phyloP scores from a whole-genome alignment of 2,329 filamentous ascomycete species.

The Fusarium sp. region DNA sequence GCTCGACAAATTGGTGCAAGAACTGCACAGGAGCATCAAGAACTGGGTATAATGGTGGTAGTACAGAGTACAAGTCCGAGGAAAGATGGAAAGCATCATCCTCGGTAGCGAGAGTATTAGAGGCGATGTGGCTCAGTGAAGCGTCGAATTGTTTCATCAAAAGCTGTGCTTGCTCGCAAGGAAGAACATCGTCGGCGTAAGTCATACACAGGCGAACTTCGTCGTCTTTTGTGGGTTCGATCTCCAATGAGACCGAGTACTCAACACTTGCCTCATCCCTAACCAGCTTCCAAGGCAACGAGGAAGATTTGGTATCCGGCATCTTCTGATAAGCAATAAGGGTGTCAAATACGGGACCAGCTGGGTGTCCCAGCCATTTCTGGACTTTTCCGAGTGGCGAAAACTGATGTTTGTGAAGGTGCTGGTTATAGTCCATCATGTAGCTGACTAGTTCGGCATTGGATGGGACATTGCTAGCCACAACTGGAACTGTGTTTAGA shows the following conservation, averaged over 20 bases:
- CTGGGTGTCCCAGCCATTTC: constrained; percentile 74
- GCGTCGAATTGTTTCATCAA: constrained; percentile 79
- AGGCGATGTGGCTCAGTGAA: constrained; percentile 70
- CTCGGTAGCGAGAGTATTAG: constrained; percentile 58
- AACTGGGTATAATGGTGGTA: constrained; percentile 68
- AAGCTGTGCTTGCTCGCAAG: constrained; percentile 73
- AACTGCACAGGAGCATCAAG: constrained; percentile 70
- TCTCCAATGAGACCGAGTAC: constrained; percentile 84
- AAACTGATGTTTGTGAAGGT: constrained; percentile 77
- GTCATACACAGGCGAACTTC: constrained; percentile 74
- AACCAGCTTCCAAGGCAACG: constrained; percentile 67
- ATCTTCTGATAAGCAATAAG: constrained; percentile 84
- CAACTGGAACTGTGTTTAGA: constrained; percentile 82
- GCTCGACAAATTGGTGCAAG: constrained; percentile 84
- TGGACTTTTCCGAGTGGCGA: constrained; percentile 79
- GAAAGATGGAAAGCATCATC: constrained; percentile 52
- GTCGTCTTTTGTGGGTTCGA: constrained; percentile 67
- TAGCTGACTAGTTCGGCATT: constrained; percentile 69
- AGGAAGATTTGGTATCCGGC: constrained; percentile 43
- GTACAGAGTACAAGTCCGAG: constrained; percentile 70
- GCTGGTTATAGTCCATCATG: constrained; percentile 75
- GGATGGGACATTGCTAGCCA: constrained; percentile 65
- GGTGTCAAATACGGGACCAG: constrained; percentile 81
- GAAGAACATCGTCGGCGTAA: constrained; percentile 73
- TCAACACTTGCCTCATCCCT: constrained; percentile 78